Percentiles rank a stretch among this genome's conserved stretches.
These are phyloP conservation scores for Penicillium malachiteum DNA, from an alignment of 495 filamentous ascomycete genomes.

Conservation along the genomic window DNA sequence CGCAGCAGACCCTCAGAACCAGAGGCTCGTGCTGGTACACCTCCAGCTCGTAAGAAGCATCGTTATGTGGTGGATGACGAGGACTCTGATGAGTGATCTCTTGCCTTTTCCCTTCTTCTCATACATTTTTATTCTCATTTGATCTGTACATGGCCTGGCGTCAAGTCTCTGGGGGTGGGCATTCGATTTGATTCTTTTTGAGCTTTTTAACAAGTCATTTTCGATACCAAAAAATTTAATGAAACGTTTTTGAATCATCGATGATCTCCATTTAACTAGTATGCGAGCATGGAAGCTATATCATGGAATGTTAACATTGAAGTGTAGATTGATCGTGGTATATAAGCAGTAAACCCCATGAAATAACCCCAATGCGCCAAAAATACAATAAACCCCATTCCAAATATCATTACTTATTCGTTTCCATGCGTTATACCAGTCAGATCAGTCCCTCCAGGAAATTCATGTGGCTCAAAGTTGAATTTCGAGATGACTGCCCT, in stretches of 20 bases:
- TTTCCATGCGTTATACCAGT: constrained; percentile 4
- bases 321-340: constrained; percentile 1
- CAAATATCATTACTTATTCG: neutral
- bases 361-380: neutral
- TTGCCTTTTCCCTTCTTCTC: neutral
- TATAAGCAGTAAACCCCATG: neutral
- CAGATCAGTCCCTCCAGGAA: constrained; percentile 30
- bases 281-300: neutral
- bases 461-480: constrained; percentile 42
- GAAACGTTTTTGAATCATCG: constrained; percentile 14
- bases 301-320: no score
- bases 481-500: constrained; percentile 41
- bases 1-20: constrained; percentile 21
- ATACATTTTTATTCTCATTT: constrained; percentile 5
- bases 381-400: neutral
- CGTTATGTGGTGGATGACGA: constrained; percentile 49
- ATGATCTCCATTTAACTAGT: constrained; percentile 6
- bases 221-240: constrained; percentile 25
- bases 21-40: constrained; percentile 29
- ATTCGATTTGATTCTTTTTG: neutral
- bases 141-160: constrained; percentile 12
- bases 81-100: constrained; percentile 39
- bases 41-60: constrained; percentile 46
- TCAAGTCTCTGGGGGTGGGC: constrained; percentile 12
- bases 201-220: neutral